phyloP scores from a whole-genome alignment of 306 rosid species.

The Cotoneaster glaucophyllus region DNA sequence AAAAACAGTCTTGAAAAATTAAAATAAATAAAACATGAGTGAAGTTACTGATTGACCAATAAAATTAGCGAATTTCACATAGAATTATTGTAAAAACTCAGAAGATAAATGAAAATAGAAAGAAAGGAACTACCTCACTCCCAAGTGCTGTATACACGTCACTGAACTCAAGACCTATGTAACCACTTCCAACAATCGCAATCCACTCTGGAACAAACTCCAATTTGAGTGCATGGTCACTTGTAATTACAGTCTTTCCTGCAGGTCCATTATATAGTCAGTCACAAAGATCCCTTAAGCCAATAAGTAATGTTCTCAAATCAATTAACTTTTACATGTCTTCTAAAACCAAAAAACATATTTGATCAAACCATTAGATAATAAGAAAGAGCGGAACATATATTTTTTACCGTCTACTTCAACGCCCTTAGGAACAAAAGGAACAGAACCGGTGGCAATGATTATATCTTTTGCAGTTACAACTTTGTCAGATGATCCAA shows the following conservation, averaged over 20 bases:
- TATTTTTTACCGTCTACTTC: constrained; percentile 76
- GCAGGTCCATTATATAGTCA: constrained; percentile 17
- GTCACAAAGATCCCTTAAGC: constrained; percentile 8
- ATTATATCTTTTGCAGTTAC: constrained; percentile 85
- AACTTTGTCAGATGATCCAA: constrained; percentile 74
- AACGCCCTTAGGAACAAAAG: constrained; percentile 95
- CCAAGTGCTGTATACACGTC: constrained; percentile 99
- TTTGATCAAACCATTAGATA: neutral
- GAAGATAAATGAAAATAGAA: neutral
- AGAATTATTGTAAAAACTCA: neutral
- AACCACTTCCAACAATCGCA: constrained; percentile 97
- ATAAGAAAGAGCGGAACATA: neutral
- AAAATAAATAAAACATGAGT: neutral
- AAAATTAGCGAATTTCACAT: neutral
- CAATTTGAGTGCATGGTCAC: constrained; percentile 98
- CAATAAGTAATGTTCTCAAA: neutral
- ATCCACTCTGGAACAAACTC: constrained; percentile 97
- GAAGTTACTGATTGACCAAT: neutral
- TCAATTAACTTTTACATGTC: neutral
- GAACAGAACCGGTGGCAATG: constrained; percentile 96
- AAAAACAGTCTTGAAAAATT: neutral
- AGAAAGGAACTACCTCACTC: constrained; percentile 67
- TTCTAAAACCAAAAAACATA: neutral
- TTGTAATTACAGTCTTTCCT: constrained; percentile 98
- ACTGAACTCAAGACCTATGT: constrained; percentile 98